A percentile compares a stretch with the other conserved stretches of the same genome.
phyloP scores from a whole-genome alignment of 2,329 filamentous ascomycete species.

The Chaetomiaceae sp. region DNA sequence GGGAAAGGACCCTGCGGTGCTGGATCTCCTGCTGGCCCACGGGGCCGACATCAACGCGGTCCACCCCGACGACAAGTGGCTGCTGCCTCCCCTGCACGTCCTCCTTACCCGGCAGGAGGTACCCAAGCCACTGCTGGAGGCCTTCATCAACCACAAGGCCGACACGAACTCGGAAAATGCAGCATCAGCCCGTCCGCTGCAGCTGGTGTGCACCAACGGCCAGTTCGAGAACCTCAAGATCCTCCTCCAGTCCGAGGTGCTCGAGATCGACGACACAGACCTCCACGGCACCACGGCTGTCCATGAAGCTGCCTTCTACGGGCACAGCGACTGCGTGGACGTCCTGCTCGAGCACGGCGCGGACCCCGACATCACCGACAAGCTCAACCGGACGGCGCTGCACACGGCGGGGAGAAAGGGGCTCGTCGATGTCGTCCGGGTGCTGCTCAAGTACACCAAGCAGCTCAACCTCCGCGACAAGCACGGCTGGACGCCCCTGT shows the following conservation, averaged over 20 bases:
- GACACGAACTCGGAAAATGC: slow-evolving; percentile 18
- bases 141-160: slow-evolving; percentile 15
- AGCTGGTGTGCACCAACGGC: slow-evolving; percentile 10
- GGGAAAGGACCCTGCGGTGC: slow-evolving; percentile 12
- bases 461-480: slow-evolving; percentile 11
- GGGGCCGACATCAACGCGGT: slow-evolving; percentile 17
- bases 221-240: slow-evolving; percentile 16
- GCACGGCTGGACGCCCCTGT: slow-evolving; percentile 18
- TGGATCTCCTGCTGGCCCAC: slow-evolving; percentile 12
- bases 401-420: slow-evolving; percentile 15
- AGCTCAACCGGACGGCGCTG: slow-evolving; percentile 5
- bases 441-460: slow-evolving; percentile 12
- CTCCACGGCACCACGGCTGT: slow-evolving; percentile 17
- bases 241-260: slow-evolving; percentile 8
- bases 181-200: slow-evolving; percentile 11
- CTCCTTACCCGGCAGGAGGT: slow-evolving; percentile 12
- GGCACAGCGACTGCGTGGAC: slow-evolving; percentile 3
- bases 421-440: background rate
- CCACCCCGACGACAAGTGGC: background rate
- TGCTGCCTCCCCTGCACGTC: slow-evolving; percentile 12
- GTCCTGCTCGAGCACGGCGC: slow-evolving; percentile 13
- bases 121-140: slow-evolving; percentile 11
- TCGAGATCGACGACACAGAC: slow-evolving; percentile 20
- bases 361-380: slow-evolving; percentile 12
- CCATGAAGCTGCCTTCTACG: slow-evolving; percentile 11